Evolutionary conservation across 805 yeast genomes (phyloP).

Genomic region (Metschnikowia aberdeeniae): DNA sequence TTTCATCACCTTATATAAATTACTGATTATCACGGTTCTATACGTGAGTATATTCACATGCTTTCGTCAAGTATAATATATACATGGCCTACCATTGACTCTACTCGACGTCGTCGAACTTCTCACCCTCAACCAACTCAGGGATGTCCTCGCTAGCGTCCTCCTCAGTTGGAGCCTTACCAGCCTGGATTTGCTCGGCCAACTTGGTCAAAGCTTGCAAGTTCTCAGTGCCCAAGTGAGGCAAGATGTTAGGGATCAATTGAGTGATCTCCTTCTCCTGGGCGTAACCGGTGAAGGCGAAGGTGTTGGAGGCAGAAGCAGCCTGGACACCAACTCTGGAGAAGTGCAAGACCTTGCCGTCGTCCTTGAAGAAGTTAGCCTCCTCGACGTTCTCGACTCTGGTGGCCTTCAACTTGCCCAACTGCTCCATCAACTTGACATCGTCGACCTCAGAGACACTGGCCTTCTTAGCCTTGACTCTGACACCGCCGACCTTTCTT

Average conservation of each 20-base stretch:
- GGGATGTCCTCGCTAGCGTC: slow-evolving; percentile 58
- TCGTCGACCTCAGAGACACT: slow-evolving; percentile 73
- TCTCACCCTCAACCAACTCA: slow-evolving; percentile 85
- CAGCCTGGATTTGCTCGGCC: slow-evolving; percentile 81
- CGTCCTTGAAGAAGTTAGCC: slow-evolving; percentile 96
- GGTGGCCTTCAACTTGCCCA: slow-evolving; percentile 85
- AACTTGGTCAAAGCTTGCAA: slow-evolving; percentile 81
- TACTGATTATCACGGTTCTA: background rate
- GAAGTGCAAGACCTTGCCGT: slow-evolving; percentile 94
- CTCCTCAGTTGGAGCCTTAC: slow-evolving; percentile 45
- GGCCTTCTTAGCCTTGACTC: slow-evolving; percentile 87
- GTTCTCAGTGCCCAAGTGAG: slow-evolving; percentile 96
- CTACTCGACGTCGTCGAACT: slow-evolving; percentile 61
- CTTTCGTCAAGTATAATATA: slow-evolving; percentile 14
- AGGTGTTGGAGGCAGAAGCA: slow-evolving; percentile 85
- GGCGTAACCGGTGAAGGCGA: slow-evolving; percentile 91
- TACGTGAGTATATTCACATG: slow-evolving; percentile 6
- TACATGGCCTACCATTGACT: slow-evolving; percentile 5
- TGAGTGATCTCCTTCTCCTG: slow-evolving; percentile 91
- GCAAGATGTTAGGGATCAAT: slow-evolving; percentile 88
- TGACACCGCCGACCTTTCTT: slow-evolving; percentile 76
- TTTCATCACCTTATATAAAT: too few relatives aligned
- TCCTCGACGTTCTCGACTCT: slow-evolving; percentile 88
- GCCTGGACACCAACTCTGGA: slow-evolving; percentile 95
- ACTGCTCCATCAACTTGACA: slow-evolving; percentile 82